phyloP scores from a whole-genome alignment of 2,329 filamentous ascomycete genomes.

The Fusarium longipes region DNA sequence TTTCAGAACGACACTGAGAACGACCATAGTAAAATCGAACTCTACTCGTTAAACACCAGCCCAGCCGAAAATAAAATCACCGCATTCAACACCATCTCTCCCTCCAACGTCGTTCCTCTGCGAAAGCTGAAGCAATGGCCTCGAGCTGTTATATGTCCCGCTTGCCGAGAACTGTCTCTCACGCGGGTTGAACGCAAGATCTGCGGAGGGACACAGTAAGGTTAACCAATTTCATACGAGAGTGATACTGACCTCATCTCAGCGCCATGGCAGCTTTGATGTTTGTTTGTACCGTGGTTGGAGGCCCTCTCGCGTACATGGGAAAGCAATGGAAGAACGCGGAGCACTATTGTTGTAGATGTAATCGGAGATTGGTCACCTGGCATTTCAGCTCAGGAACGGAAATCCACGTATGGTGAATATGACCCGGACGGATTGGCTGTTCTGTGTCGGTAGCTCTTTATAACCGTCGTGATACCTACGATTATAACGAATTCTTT shows the following conservation, averaged over 20 bases:
- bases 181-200: conserved; percentile 40
- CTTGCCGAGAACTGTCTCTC: conserved; percentile 38
- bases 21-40: conserved; percentile 27
- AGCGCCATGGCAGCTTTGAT: conserved; percentile 40
- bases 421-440: too few relatives aligned
- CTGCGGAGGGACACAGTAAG: conserved; percentile 41
- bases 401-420: conserved; percentile 42
- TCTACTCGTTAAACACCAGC: not conserved
- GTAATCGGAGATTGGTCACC: conserved; percentile 37
- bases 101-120: conserved; percentile 32
- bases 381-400: conserved; percentile 41
- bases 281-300: conserved; percentile 36
- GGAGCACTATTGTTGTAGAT: conserved; percentile 44
- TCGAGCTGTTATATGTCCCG: conserved; percentile 35
- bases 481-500: too few relatives aligned
- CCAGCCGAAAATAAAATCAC: conserved; percentile 5
- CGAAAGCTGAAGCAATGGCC: conserved; percentile 41
- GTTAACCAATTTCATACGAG: not conserved
- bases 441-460: too few relatives aligned
- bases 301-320: conserved; percentile 27
- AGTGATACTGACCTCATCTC: not conserved
- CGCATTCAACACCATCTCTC: conserved; percentile 36
- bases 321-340: conserved; percentile 39
- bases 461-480: too few relatives aligned
- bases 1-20: not conserved